These are phyloP conservation scores for Raffaelea arxii DNA, from an alignment of 2,329 filamentous ascomycete genomes.

Conservation along the genomic window DNA sequence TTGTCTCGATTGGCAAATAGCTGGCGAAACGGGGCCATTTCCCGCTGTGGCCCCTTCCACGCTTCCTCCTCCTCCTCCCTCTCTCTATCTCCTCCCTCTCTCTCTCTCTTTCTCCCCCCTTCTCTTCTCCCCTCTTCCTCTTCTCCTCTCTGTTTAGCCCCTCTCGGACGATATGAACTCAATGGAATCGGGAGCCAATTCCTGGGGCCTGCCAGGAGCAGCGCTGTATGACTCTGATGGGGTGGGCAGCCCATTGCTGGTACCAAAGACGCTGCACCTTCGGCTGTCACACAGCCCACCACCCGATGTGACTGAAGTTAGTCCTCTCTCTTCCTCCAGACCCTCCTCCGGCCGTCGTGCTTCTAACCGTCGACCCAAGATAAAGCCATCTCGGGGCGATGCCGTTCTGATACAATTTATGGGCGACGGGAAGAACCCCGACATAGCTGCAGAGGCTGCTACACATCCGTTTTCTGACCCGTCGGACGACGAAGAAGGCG, in stretches of 20 bases:
- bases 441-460: constrained; percentile 51
- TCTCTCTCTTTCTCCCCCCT: neutral
- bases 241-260: constrained; percentile 28
- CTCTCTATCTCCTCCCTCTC: neutral
- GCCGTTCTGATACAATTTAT: constrained; percentile 57
- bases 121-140: neutral
- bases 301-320: constrained; percentile 33
- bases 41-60: neutral
- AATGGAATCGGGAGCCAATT: constrained; percentile 14
- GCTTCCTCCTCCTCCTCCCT: neutral
- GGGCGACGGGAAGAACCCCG: constrained; percentile 51
- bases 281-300: constrained; percentile 42
- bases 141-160: no score
- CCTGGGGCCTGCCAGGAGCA: neutral
- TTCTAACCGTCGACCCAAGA: constrained; percentile 44
- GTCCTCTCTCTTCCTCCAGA: constrained; percentile 20
- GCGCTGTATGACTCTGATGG: neutral
- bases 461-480: constrained; percentile 33
- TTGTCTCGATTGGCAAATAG: no score
- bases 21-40: no score
- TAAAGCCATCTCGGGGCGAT: constrained; percentile 50
- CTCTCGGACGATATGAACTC: constrained; percentile 25
- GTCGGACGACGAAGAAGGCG: constrained; percentile 3
- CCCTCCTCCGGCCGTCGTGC: constrained; percentile 19
- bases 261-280: constrained; percentile 29